Conservation (phyloP, 2,329 filamentous ascomycete species). For the Shiraia bambusicola region DNA sequence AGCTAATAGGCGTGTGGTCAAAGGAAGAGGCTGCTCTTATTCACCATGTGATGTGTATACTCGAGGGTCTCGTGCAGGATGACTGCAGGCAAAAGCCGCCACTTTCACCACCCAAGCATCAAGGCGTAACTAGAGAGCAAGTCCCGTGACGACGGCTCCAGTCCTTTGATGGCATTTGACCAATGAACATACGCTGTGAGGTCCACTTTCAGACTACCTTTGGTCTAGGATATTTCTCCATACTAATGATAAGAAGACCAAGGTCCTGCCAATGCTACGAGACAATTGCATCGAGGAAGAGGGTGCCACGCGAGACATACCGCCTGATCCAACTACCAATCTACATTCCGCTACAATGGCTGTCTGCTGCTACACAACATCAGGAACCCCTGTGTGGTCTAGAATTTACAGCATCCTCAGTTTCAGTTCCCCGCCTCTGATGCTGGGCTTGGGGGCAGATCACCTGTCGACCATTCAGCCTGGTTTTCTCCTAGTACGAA, state of each 20-base stretch:
- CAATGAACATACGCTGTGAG: background rate
- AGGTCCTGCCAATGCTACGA: background rate
- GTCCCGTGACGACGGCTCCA: background rate
- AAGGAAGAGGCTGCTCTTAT: background rate
- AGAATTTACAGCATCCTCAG: background rate
- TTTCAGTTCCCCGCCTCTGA: conserved; percentile 8
- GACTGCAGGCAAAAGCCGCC: background rate
- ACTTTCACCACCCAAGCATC: background rate
- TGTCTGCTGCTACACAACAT: too few species aligned
- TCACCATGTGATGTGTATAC: conserved; percentile 1
- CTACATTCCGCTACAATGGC: too few species aligned
- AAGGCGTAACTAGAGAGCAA: background rate
- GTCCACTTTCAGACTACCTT: conserved; percentile 5
- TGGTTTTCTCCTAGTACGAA: conserved; percentile 61
- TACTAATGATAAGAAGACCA: background rate
- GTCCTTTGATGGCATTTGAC: background rate
- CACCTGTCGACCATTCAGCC: conserved; percentile 60
- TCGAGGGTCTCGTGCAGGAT: background rate
- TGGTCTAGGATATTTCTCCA: conserved; percentile 3
- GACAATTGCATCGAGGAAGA: background rate
- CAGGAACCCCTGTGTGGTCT: too few species aligned
- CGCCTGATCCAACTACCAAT: too few species aligned
- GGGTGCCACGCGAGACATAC: background rate
- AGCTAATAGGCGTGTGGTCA: background rate
- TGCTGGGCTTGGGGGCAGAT: conserved; percentile 63